Evolutionary conservation across 1,284 basidiomycete genomes (phyloP), one percentile per base, ranked within the genome.

Genomic region (Lignosus rhinocerotis): DNA sequence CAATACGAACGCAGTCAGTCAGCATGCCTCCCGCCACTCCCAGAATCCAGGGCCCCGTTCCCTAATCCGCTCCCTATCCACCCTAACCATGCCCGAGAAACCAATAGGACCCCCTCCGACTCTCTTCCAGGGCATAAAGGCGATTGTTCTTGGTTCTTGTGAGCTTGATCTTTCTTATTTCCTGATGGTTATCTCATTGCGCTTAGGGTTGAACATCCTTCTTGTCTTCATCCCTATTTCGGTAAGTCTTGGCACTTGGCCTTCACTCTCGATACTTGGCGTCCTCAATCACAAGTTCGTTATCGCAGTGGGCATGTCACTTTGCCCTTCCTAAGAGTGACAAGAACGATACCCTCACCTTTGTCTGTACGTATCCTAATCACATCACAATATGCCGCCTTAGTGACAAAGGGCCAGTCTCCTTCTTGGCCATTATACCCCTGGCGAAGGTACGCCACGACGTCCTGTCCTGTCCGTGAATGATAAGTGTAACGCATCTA

Each of bases 401-500:
- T 25, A 43, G 51, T 65, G 16, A 57, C 53, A 38, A 47, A 6
- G 12, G 17, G 14, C 16, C 60, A 90, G 88, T 87, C 65, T 84
- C 86, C 1, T 88, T 93, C 68, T 72, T 90, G 49, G 80, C 88
- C 4, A 88, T 91, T 50, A 82, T 91, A 66, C 88, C 88, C 10
- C 75, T 90, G 6, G 93, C 93, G 17, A 87, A 88, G 76, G 88
- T 86, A 55, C 34, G 71, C 33, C 59, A 11, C 42, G 30, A 59
- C 31, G 50, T 44, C 4, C 14, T 11, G 10, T 12, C 0, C n/a
- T 14, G n/a, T 6, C 32, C 17, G n/a, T 36, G 32, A 9, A 34
- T n/a, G 6, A 16, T 38, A 25, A 4, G 25, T 25, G 25, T 25
- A 25, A 25, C 25, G 4, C 25, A 25, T 25, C 25, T 25, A 51